Base-by-base conservation (phyloP, 164 flowering plant species). In the Houttuynia cordata region DNA sequence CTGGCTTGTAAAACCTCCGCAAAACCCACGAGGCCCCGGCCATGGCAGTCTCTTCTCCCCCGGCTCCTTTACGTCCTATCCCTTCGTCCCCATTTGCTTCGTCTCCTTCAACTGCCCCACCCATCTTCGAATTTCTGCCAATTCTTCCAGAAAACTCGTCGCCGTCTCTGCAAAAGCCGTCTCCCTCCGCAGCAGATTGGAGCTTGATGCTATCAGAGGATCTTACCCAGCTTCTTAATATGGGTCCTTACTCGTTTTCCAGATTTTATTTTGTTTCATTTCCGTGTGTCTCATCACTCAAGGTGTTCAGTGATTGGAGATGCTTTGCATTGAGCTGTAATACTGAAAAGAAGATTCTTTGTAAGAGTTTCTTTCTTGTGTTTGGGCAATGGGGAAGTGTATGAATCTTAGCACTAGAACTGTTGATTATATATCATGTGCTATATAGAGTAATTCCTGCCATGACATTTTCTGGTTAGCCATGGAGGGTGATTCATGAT, bases 181-280 rank as follows among this genome's bases (percentile, higher is more conserved):
- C 51, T 51, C 75, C 7, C 56, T 60, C 24, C 47, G 18, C 53
- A 64, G 49, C 24, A 70, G 53, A 61, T 68, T 65, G 53, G 77
- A 72, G 17, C 24, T 58, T 4, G 83, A 78, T 17, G 21, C 79
- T 8, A 86, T 87, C 66, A 85, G 87, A 87, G 21, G 85, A 87
- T 53, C 89, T 83, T 14, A 82, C 91, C 34, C 91, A 87, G 91
- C 89, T 83, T 50, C 57, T 21, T 10, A 42, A 42, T 42, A 14
- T 42, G 12, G 14, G 10, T 42, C 17, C 9, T 42, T 42, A 30
- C 2, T 30, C 37, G 6, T 8, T 42, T 5, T 10, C 49, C 14
- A 42, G 12, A 10, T 42, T 42, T 1, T 42, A 14, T 42, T 8
- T 10, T 42, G 7, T 10, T 14, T 42, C 17, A 14, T 10, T 10